Evolutionary conservation across 805 yeast species (phyloP).

Genomic region (Hanseniaspora nectarophila): DNA sequence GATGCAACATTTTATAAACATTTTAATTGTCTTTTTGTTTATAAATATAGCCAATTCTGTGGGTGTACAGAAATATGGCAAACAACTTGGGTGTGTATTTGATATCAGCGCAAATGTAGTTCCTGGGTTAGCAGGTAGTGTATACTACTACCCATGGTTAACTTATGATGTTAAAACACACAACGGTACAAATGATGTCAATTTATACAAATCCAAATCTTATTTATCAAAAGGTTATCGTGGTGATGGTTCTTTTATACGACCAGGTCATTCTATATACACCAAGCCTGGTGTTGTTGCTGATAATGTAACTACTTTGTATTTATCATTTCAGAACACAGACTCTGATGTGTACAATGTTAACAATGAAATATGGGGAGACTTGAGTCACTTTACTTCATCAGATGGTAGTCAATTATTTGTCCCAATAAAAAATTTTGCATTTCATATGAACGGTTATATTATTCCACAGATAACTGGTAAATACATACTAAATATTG

Average conservation of each 20-base stretch:
- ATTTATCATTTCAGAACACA: background rate
- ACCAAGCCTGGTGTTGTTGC: background rate
- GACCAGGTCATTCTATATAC: background rate
- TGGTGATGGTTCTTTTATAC: background rate
- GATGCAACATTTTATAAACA: background rate
- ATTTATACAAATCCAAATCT: background rate
- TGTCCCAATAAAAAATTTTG: background rate
- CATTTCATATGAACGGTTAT: constrained; percentile 5
- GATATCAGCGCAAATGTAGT: background rate
- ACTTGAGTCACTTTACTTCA: background rate
- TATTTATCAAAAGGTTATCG: constrained; percentile 4
- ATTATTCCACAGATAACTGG: constrained; percentile 4
- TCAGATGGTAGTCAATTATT: background rate
- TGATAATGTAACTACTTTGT: background rate
- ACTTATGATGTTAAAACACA: background rate
- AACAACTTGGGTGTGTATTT: background rate
- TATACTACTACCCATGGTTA: constrained; percentile 7
- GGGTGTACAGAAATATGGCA: background rate
- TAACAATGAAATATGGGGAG: constrained; percentile 1
- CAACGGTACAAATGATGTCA: background rate
- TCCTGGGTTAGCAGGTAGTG: constrained; percentile 2
- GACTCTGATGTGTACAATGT: background rate
- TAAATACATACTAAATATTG: background rate
- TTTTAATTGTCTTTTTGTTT: background rate
- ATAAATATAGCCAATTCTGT: background rate